Conservation (phyloP, 139 green algal genomes). For the Chlamydomonas asymmetrica region DNA sequence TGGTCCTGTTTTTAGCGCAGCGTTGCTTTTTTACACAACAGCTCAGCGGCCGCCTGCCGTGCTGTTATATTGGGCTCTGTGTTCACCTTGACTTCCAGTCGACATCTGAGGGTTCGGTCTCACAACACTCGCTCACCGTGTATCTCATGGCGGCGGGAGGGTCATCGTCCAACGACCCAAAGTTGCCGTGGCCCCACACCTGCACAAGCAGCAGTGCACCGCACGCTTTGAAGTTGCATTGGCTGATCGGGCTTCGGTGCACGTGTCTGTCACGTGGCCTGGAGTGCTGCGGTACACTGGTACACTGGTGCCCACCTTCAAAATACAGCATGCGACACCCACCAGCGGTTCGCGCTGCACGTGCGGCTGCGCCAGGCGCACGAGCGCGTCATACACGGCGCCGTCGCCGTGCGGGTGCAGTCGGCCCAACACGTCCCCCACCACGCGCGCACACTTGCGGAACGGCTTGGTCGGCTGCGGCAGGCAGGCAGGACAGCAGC, state of each 20-base stretch:
- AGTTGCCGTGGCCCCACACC: slow-evolving; percentile 95
- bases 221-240: not conserved
- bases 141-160: slow-evolving; percentile 95
- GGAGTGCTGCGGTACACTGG: too few relatives aligned
- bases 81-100: too few relatives aligned
- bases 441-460: slow-evolving; percentile 88
- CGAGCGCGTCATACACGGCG: slow-evolving; percentile 92
- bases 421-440: slow-evolving; percentile 98
- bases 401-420: slow-evolving; percentile 96
- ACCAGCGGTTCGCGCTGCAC: slow-evolving; percentile 81
- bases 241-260: not conserved
- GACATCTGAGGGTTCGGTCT: too few relatives aligned
- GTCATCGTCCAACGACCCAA: slow-evolving; percentile 95
- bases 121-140: too few relatives aligned
- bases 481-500: not conserved
- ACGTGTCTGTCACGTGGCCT: too few relatives aligned
- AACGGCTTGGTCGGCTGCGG: slow-evolving; percentile 50
- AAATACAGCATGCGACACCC: too few relatives aligned
- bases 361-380: slow-evolving; percentile 93
- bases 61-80: not conserved
- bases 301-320: too few relatives aligned
- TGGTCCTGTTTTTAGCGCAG: too few relatives aligned
- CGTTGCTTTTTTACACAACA: too few relatives aligned
- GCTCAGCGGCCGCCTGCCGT: too few relatives aligned
- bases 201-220: slow-evolving; percentile 14